Evolutionary conservation across 2,329 filamentous ascomycete species (phyloP), one percentile per base, ranked within the genome.

Genomic region (Paraphoma chrysanthemicola): DNA sequence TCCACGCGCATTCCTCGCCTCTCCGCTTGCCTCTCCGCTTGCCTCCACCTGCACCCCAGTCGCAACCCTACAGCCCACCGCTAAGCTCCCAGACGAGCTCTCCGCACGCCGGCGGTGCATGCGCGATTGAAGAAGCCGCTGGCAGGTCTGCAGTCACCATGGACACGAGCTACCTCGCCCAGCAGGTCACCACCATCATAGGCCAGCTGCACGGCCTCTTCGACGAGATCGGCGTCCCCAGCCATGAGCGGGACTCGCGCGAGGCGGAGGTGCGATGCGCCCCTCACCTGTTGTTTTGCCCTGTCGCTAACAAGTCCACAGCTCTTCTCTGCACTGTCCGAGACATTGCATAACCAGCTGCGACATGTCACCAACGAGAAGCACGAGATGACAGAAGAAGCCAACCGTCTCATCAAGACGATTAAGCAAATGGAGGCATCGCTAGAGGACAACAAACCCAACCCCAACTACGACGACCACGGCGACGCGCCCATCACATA

Each of bases 351-450:
- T 74, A 95, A 90, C 74, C 95, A 99, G 77, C 86, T 99, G 61
- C 90, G 90, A 62, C 82, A 89, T 38, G 93, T 98, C 54, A 89
- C 91, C 44, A 85, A 86, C 51, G 95, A 99, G 80, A 98, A 97
- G 80, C 91, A 93, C 77, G 86, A 90, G 47, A 85, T 98, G 83
- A 85, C 91, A n/a, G 91, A 96, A 60, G 92, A 98, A 77, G 93
- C 93, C 17, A 88, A 95, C 71, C 88, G 86, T 69, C 89, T 95
- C 59, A 91, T 97, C 72, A 91, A 88, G 51, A 86, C 87, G 0
- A 97, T 98, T 68, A 90, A 88, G 70, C 93, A 98, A 78, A 97
- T 99, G 93, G 92, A 98, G 77, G 82, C 86, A 6, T 96, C 94
- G 0, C 84, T 99, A 23, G 91, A 95, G 66, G 92, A 96, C 72